These are phyloP conservation scores for Senna siamea DNA, from an alignment of 306 rosid genomes.

Conservation along the genomic window DNA sequence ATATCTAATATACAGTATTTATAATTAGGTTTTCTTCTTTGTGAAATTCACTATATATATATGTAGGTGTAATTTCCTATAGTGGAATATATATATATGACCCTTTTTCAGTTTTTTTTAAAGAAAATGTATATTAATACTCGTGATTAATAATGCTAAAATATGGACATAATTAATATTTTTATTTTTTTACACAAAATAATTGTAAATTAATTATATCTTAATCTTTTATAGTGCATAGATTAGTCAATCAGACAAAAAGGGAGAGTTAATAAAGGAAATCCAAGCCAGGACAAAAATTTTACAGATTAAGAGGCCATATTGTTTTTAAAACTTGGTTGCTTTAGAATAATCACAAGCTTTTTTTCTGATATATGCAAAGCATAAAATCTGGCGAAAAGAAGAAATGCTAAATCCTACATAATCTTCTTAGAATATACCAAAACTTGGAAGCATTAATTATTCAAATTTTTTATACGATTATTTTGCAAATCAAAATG, in stretches of 20 bases:
- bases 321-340: not conserved
- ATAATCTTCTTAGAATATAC: constrained; percentile 29
- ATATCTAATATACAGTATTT: too few species aligned
- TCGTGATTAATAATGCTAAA: too few species aligned
- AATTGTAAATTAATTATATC: not conserved
- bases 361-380: not conserved
- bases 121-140: too few species aligned
- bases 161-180: too few species aligned
- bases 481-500: too few species aligned
- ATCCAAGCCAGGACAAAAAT: constrained; percentile 17
- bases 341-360: not conserved
- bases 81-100: too few species aligned
- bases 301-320: constrained; percentile 15
- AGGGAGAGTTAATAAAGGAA: constrained; percentile 4
- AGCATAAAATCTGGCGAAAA: constrained; percentile 18
- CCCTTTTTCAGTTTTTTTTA: too few species aligned
- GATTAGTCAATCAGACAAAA: constrained; percentile 38
- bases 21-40: too few species aligned
- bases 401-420: constrained; percentile 5
- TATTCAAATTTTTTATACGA: not conserved
- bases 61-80: too few species aligned
- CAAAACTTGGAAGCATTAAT: constrained; percentile 24
- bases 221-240: not conserved
- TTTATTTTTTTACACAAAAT: too few species aligned
- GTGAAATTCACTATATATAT: too few species aligned